Conservation (phyloP, 306 rosid species). For the Oxytropis ochrocephala region DNA sequence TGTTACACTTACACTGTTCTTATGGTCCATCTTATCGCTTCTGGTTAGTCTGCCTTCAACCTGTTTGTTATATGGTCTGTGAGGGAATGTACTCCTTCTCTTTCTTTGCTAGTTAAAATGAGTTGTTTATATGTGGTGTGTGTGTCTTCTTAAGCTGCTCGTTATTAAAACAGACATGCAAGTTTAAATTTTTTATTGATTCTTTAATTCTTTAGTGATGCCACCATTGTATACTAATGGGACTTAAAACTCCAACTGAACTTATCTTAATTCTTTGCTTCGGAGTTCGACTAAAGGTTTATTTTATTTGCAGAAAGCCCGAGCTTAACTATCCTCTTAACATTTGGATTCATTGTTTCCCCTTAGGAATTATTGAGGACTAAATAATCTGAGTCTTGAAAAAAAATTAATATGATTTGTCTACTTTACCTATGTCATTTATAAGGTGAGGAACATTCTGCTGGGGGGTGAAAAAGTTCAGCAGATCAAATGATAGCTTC, state of each 20-base stretch:
- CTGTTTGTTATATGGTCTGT: constrained; percentile 38
- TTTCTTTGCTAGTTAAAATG: neutral
- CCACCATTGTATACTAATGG: no score
- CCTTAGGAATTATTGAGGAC: neutral
- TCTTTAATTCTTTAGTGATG: no score
- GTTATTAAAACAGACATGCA: no score
- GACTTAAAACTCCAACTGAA: no score
- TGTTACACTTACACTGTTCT: constrained; percentile 69
- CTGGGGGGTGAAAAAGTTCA: no score
- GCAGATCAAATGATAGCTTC: no score
- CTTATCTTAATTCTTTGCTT: neutral
- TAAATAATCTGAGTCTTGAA: neutral
- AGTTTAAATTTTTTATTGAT: no score
- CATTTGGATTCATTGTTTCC: neutral
- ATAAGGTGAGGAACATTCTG: neutral
- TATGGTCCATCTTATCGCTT: constrained; percentile 61
- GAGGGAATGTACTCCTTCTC: neutral
- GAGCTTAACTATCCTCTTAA: neutral
- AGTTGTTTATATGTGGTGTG: no score
- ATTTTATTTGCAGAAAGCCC: neutral
- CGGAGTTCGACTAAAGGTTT: neutral
- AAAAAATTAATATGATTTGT: neutral
- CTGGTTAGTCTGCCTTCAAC: constrained; percentile 47
- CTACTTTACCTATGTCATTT: neutral
- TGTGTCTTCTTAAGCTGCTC: no score